Base-by-base conservation (phyloP, 192 early-diverging fungal species). In the Funneliformis mosseae region DNA sequence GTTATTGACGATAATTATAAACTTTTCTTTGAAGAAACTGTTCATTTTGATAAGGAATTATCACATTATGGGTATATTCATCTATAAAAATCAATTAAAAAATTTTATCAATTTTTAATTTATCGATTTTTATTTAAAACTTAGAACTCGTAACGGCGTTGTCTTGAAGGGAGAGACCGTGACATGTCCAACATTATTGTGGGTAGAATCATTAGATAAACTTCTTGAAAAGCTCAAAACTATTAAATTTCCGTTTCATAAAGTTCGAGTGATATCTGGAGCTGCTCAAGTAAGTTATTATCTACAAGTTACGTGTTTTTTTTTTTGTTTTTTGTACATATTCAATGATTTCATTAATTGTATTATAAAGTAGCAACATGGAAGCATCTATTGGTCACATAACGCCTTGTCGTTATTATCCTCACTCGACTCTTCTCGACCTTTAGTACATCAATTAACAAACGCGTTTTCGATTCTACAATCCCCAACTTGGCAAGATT, bases 401-500 rank as follows among this genome's bases (percentile, higher is more conserved):
- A 41, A 82, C 1, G 92, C 91, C 4, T 73, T 86, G 21, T 76
- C 87, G 0, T 14, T 81, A 4, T 81, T 95, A 8, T 46, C 23
- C 1, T 23, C 70, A 0, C 79, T 96, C n/a, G 77, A 87, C 38
- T 3, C 82, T 1, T n/a, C 55, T 1, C 14, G 25, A 38, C 61
- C 89, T 4, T 83, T 94, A 1, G 67, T 25, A 12, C 81, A 80
- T 14, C 92, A 94, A 80, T 83, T 96, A 27, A 77, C 80, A 50
- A 46, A 88, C 60, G 87, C 82, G 0, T 91, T 91, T 55, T 85
- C 94, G 0, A 83, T 93, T 66, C 16, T 50, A 9, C 79, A 90
- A 33, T 95, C 93, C 8, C 95, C 95, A 8, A 95, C 93, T 74
- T 96, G 95, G 95, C 91, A 94, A 81, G 95, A 96, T 75, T 89